A percentile compares a stretch with the other conserved stretches of the same genome.
Conservation (phyloP, 2,329 filamentous ascomycete species). For the Cordyceps farinosa region DNA sequence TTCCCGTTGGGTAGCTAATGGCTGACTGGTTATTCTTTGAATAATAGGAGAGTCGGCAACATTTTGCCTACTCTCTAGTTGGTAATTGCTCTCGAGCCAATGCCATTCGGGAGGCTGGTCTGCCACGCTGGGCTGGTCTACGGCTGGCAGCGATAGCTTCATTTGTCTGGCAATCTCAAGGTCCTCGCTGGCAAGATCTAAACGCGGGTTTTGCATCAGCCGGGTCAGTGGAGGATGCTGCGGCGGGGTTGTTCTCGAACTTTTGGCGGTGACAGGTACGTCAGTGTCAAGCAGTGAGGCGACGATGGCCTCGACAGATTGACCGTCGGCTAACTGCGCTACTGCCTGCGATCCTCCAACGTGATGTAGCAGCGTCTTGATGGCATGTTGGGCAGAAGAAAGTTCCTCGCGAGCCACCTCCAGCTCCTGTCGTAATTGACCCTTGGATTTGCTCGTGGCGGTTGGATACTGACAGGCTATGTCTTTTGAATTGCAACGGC, state of each 20-base stretch:
- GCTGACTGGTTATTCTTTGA: slow-evolving; percentile 25
- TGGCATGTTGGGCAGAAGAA: slow-evolving; percentile 50
- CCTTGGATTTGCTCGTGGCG: slow-evolving; percentile 61
- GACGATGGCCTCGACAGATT: slow-evolving; percentile 49
- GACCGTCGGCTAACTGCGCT: slow-evolving; percentile 48
- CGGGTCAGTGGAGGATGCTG: neutral
- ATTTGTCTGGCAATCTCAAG: neutral
- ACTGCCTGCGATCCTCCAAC: slow-evolving; percentile 53
- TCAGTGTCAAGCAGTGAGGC: slow-evolving; percentile 12
- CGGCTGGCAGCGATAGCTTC: neutral
- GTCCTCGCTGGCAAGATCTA: neutral
- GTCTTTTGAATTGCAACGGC: slow-evolving; percentile 50
- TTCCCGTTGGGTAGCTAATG: neutral
- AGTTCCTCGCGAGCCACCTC: slow-evolving; percentile 53
- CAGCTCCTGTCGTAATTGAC: slow-evolving; percentile 57
- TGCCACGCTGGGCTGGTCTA: neutral
- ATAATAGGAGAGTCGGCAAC: slow-evolving; percentile 45
- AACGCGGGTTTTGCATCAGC: neutral
- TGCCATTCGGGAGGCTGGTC: slow-evolving; percentile 25
- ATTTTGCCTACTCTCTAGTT: slow-evolving; percentile 41
- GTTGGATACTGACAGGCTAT: slow-evolving; percentile 58
- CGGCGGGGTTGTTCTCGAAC: slow-evolving; percentile 26
- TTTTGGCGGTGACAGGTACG: slow-evolving; percentile 6
- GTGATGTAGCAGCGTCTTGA: slow-evolving; percentile 49
- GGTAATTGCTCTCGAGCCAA: slow-evolving; percentile 21